Conservation (phyloP, 176 grass and related monocot species). For the Zea luxurians region DNA sequence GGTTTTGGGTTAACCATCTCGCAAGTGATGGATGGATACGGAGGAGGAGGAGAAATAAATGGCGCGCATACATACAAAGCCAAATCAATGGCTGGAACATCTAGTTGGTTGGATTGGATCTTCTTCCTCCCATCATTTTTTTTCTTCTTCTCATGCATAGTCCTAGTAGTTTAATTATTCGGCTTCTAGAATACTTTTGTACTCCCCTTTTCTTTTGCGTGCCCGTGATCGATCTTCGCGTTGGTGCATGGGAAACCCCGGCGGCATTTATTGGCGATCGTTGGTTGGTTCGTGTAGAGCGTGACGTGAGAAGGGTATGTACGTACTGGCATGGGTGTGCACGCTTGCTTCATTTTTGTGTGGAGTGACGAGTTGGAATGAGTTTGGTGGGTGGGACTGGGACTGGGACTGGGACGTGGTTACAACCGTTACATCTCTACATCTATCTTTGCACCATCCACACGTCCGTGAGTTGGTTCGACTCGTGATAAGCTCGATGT, state of each 20-base stretch:
- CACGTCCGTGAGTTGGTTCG: no score
- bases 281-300: slow-evolving; percentile 16
- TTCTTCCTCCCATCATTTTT: neutral
- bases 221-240: neutral
- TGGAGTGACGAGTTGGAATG: slow-evolving; percentile 21
- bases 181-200: slow-evolving; percentile 38
- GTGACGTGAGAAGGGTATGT: neutral
- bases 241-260: neutral
- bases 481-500: no score
- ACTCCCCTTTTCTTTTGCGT: neutral
- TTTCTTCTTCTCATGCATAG: neutral
- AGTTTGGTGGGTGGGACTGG: slow-evolving; percentile 16
- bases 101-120: slow-evolving; percentile 35
- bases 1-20: slow-evolving; percentile 52
- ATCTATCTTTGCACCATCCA: no score
- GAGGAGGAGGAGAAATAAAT: slow-evolving; percentile 23
- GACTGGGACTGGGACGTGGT: no score
- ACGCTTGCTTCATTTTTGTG: neutral
- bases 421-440: no score
- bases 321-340: neutral
- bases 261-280: slow-evolving; percentile 14
- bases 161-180: no score
- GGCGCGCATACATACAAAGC: slow-evolving; percentile 19
- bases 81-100: slow-evolving; percentile 51
- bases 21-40: slow-evolving; percentile 23